Evolutionary conservation across 2,329 filamentous ascomycete genomes (phyloP).

Genomic region (Geosmithia flava): DNA sequence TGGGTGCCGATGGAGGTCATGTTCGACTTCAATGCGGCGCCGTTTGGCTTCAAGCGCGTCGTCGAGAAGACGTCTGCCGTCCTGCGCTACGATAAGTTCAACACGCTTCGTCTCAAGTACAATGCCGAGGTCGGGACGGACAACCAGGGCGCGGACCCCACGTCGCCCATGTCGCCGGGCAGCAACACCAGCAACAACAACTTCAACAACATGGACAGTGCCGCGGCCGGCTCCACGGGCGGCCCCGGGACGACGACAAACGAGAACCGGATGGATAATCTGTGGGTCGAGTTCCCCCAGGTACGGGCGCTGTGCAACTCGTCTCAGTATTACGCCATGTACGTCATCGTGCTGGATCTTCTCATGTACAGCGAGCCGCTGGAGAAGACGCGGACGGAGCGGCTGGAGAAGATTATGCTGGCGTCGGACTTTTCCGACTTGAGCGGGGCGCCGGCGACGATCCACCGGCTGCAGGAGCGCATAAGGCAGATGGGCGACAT

Average conservation of each 20-base stretch:
- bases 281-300: slow-evolving; percentile 94
- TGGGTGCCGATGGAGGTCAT: slow-evolving; percentile 99
- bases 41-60: slow-evolving; percentile 95
- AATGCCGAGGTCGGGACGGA: slow-evolving; percentile 79
- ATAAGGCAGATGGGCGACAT: slow-evolving; percentile 93
- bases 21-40: slow-evolving; percentile 89
- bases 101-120: slow-evolving; percentile 90
- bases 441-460: slow-evolving; percentile 84
- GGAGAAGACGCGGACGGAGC: slow-evolving; percentile 93
- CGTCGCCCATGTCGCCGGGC: no score
- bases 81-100: slow-evolving; percentile 95
- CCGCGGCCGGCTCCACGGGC: background rate
- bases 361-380: slow-evolving; percentile 92
- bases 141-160: background rate
- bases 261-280: slow-evolving; percentile 82
- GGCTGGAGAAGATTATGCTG: slow-evolving; percentile 96
- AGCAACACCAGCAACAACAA: background rate
- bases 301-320: slow-evolving; percentile 94
- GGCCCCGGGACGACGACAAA: slow-evolving; percentile 29
- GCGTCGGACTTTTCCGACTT: slow-evolving; percentile 98
- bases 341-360: slow-evolving; percentile 93
- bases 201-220: background rate
- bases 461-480: slow-evolving; percentile 79
- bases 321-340: slow-evolving; percentile 92
- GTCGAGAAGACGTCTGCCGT: slow-evolving; percentile 94